phyloP scores from a whole-genome alignment of 1,284 basidiomycete species.

The Sporisorium sorghi region DNA sequence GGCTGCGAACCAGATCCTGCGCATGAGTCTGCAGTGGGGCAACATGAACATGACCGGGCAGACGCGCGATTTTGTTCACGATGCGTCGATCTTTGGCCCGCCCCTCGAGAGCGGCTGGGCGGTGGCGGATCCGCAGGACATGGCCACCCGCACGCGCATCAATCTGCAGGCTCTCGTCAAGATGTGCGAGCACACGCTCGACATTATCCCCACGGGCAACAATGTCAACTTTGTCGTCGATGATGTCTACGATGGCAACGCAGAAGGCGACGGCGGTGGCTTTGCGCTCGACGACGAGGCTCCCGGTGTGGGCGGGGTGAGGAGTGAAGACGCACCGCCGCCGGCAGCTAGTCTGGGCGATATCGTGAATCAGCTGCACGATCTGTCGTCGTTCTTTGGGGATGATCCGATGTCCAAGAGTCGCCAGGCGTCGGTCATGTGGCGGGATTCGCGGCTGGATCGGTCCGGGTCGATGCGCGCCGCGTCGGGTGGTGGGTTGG shows the following conservation, averaged over 20 bases:
- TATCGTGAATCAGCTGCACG: constrained; percentile 66
- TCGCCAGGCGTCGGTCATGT: constrained; percentile 45
- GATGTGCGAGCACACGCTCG: constrained; percentile 61
- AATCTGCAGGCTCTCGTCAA: constrained; percentile 63
- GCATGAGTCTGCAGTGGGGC: constrained; percentile 75
- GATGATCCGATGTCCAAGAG: constrained; percentile 56
- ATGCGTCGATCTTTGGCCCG: constrained; percentile 58
- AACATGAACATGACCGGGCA: constrained; percentile 34
- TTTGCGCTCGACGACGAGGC: constrained; percentile 46
- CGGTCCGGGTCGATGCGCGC: constrained; percentile 38
- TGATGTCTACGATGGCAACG: constrained; percentile 46
- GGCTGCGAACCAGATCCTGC: constrained; percentile 83
- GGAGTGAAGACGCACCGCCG: constrained; percentile 16
- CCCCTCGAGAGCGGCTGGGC: constrained; percentile 65
- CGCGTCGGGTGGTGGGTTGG: constrained; percentile 30
- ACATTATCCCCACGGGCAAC: constrained; percentile 50
- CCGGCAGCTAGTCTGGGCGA: constrained; percentile 52
- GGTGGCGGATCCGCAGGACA: constrained; percentile 60
- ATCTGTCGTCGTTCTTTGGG: constrained; percentile 65
- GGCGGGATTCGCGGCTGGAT: constrained; percentile 45
- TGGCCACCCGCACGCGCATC: constrained; percentile 58
- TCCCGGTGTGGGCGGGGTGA: constrained; percentile 23
- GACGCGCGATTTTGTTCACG: constrained; percentile 50
- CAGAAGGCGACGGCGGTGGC: constrained; percentile 27
- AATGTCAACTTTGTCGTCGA: constrained; percentile 64